These are phyloP conservation scores for Cymbopogon citratus DNA, from an alignment of 176 grass and related monocot genomes.

Conservation along the genomic window DNA sequence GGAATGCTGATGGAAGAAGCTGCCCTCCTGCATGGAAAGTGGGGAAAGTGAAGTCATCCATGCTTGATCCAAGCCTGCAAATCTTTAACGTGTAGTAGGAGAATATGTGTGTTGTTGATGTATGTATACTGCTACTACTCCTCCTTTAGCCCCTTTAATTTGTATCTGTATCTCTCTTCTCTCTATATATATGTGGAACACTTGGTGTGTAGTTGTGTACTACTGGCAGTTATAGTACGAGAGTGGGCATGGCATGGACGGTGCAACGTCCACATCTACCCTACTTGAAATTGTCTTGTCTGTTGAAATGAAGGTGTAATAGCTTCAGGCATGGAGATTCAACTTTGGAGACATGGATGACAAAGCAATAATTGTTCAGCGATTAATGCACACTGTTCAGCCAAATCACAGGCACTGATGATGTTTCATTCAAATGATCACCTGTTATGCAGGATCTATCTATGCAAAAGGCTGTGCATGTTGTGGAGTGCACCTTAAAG, in stretches of 20 bases:
- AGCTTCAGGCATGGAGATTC: not conserved
- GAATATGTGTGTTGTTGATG: not conserved
- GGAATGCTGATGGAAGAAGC: constrained; percentile 6
- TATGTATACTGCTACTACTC: not conserved
- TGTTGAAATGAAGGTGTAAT: not conserved
- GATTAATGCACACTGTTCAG: constrained; percentile 16
- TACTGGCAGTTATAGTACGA: not conserved
- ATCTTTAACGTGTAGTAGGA: not conserved
- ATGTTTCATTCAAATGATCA: not conserved
- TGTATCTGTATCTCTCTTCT: not conserved
- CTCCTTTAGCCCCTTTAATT: not conserved
- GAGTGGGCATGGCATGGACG: constrained; percentile 34
- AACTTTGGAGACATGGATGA: constrained; percentile 10
- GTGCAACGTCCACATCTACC: constrained; percentile 37
- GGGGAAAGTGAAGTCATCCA: constrained; percentile 92
- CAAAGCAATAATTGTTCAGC: constrained; percentile 9
- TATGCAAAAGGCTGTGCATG: not conserved
- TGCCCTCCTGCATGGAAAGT: constrained; percentile 15
- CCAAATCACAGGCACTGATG: not conserved
- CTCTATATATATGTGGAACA: constrained; percentile 4
- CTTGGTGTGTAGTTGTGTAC: not conserved
- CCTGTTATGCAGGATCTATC: not conserved
- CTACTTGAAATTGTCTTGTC: constrained; percentile 29
- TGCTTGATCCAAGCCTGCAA: constrained; percentile 22
- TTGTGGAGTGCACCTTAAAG: constrained; percentile 9